These are phyloP conservation scores for Melanomma pulvis-pyrius DNA, from an alignment of 495 filamentous ascomycete genomes.

Conservation along the genomic window DNA sequence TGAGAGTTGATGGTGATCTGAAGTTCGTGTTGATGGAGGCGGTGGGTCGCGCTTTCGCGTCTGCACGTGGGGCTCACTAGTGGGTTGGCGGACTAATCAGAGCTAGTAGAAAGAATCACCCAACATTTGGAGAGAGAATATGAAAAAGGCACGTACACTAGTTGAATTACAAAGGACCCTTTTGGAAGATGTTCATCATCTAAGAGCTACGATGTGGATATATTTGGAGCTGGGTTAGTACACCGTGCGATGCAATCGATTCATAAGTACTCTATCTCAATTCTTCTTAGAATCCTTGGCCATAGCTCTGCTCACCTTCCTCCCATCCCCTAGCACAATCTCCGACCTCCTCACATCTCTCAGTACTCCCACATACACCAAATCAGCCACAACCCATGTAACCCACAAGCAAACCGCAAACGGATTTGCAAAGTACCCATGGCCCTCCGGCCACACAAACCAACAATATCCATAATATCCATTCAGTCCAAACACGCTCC, in stretches of 20 bases:
- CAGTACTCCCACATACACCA: conserved; percentile 48
- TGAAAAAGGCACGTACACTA: too few relatives aligned
- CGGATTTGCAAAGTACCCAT: conserved; percentile 46
- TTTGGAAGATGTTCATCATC: too few relatives aligned
- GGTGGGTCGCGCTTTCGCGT: conserved; percentile 11
- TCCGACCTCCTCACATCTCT: conserved; percentile 41
- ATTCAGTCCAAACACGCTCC: conserved; percentile 45
- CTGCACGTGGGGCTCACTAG: neutral
- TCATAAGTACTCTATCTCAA: neutral
- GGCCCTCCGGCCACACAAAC: conserved; percentile 50
- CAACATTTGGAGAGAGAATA: too few relatives aligned
- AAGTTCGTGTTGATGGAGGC: neutral
- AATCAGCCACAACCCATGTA: conserved; percentile 44
- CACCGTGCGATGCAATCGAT: neutral
- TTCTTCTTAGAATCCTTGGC: neutral
- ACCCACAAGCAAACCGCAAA: conserved; percentile 46
- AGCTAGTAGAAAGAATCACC: too few relatives aligned
- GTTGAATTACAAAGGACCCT: too few relatives aligned
- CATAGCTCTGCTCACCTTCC: conserved; percentile 4
- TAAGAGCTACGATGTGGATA: too few relatives aligned
- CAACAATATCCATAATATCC: conserved; percentile 43
- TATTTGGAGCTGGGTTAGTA: too few relatives aligned
- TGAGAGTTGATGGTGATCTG: neutral
- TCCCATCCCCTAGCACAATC: conserved; percentile 43
- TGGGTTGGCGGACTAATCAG: neutral